Evolutionary conservation across 2,329 filamentous ascomycete species (phyloP).

Genomic region (Curvularia sp.): DNA sequence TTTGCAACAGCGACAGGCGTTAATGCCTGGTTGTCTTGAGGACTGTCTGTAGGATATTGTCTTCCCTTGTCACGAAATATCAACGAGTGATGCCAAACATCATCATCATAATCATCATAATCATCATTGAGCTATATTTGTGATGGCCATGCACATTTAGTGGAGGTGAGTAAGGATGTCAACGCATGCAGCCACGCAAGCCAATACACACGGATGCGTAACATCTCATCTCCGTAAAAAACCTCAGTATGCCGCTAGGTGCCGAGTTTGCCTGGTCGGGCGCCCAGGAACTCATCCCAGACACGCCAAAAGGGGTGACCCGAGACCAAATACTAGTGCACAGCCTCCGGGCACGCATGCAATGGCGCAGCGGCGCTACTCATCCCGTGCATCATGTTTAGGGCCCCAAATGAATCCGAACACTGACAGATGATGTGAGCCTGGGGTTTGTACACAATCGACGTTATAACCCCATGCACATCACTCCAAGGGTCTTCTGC

Average conservation of each 20-base stretch:
- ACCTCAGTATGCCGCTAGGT: constrained; percentile 22
- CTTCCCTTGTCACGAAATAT: constrained; percentile 7
- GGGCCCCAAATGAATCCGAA: constrained; percentile 23
- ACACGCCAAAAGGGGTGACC: constrained; percentile 28
- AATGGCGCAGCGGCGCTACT: constrained; percentile 31
- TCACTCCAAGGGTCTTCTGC: constrained; percentile 12
- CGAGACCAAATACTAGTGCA: constrained; percentile 29
- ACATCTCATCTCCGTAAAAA: constrained; percentile 25
- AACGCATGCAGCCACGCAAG: constrained; percentile 19
- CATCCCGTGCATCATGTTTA: constrained; percentile 12
- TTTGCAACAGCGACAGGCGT: constrained; percentile 1
- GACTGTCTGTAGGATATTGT: constrained; percentile 8
- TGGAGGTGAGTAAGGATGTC: constrained; percentile 1
- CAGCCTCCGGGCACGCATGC: constrained; percentile 27
- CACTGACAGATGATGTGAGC: constrained; percentile 36
- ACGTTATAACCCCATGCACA: constrained; percentile 18
- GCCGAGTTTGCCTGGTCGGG: constrained; percentile 22
- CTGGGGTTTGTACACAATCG: constrained; percentile 5
- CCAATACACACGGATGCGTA: constrained; percentile 19
- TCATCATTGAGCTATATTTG: background rate
- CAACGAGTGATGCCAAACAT: background rate
- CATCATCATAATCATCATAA: background rate
- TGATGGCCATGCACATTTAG: background rate
- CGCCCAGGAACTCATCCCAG: constrained; percentile 17
- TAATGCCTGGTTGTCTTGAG: constrained; percentile 3